Evolutionary conservation across 106 monocot genomes (phyloP).

Genomic region (Dactylorhiza incarnata): DNA sequence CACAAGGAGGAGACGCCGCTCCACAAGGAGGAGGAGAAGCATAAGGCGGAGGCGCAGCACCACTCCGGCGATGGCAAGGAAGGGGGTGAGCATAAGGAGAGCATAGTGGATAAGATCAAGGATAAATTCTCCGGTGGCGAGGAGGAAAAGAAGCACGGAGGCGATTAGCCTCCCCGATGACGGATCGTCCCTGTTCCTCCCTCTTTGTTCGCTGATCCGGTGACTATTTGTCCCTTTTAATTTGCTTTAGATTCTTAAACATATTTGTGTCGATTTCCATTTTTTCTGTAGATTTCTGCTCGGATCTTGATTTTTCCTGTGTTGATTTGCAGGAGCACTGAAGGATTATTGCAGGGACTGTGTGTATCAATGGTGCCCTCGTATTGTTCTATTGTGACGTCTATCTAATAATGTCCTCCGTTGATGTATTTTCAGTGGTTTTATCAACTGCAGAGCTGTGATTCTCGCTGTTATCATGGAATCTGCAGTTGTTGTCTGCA

Average conservation of each 20-base stretch:
- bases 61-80: slow-evolving; percentile 8
- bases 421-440: no score
- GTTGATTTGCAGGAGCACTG: background rate
- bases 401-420: no score
- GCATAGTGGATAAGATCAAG: slow-evolving; percentile 36
- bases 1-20: background rate
- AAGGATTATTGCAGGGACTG: background rate
- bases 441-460: no score
- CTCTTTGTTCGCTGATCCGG: background rate
- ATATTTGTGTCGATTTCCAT: background rate
- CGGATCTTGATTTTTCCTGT: background rate
- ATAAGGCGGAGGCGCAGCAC: slow-evolving; percentile 13
- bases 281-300: background rate
- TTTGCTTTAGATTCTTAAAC: background rate
- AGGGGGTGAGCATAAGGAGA: background rate
- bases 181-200: background rate
- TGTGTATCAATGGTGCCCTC: background rate
- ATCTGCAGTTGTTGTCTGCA: no score
- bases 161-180: slow-evolving; percentile 10
- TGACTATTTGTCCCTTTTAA: background rate
- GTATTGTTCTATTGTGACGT: background rate
- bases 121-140: slow-evolving; percentile 32
- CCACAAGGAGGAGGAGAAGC: slow-evolving; percentile 14
- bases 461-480: no score
- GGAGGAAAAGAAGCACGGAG: slow-evolving; percentile 14